Evolutionary conservation across 306 rosid genomes (phyloP).

Genomic region (Prunus kanzakura): DNA sequence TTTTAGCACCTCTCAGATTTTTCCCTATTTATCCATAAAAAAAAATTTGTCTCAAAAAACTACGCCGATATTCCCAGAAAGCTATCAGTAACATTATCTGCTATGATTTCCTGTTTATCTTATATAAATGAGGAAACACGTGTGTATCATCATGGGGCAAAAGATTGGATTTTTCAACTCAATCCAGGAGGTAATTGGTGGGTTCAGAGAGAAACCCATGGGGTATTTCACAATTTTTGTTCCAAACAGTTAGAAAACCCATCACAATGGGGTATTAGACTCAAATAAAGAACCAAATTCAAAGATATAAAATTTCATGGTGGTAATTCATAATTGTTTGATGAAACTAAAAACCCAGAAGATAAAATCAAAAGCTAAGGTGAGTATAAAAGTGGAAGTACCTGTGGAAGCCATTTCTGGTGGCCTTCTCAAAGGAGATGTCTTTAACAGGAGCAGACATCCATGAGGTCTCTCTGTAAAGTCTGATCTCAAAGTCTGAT

Average conservation of each 20-base stretch:
- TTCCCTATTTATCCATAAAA: background rate
- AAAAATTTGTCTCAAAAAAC: too few relatives aligned
- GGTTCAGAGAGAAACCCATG: background rate
- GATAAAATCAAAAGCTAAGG: background rate
- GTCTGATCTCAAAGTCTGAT: constrained; percentile 76
- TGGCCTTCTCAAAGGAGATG: constrained; percentile 58
- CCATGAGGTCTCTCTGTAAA: constrained; percentile 50
- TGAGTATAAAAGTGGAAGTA: background rate
- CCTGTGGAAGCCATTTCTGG: constrained; percentile 70
- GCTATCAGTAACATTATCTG: background rate
- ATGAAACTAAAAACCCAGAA: background rate
- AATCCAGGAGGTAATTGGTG: background rate
- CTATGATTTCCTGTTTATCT: background rate
- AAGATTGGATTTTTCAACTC: background rate
- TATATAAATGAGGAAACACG: background rate
- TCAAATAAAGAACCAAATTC: background rate
- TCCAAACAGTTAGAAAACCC: background rate
- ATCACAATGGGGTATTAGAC: background rate
- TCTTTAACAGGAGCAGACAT: constrained; percentile 51
- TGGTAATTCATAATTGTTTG: background rate
- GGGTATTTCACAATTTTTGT: background rate
- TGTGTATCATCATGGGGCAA: too few relatives aligned
- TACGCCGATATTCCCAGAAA: background rate
- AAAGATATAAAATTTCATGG: background rate
- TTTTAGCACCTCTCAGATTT: background rate